Evolutionary conservation across 208 protist genomes (phyloP), one percentile per base, ranked within the genome.

Genomic region (Strigomonas culicis): DNA sequence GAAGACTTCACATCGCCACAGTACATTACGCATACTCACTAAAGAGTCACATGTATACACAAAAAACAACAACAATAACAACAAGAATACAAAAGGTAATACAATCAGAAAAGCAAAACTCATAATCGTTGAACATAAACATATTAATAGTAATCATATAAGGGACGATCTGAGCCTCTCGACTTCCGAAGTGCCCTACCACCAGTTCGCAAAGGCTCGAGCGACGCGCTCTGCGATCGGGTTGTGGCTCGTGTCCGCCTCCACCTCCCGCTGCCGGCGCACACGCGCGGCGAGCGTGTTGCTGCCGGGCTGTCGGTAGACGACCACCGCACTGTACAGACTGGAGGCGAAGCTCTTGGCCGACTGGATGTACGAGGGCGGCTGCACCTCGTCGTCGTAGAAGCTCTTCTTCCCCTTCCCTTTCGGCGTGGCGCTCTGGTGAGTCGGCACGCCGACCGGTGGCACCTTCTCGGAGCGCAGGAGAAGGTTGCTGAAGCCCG

Each of bases 181-280:
- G 25, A 53, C 2, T 44, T 67, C 13, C 32, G 17, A 17, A 11
- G 17, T 1, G 21, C 50, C 22, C 71, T 77, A 94, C 80, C 84
- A 94, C 84, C 84, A 91, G 7, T 79, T 79, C 15, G 82, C 71
- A 30, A 94, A 74, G 10, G 71, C 70, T 28, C 82, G 79, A n/a
- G 73, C 74, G 4, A 90, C 44, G 3, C 78, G 70, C 22, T 81
- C 75, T 0, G 82, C 75, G 15, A 62, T 68, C 4, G 27, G 30
- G 7, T 58, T 25, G 61, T 55, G 73, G 2, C 70, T 58, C 0
- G 60, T 47, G 34, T 74, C 56, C 21, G 68, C 66, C 61, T 81
- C 47, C 34, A 69, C 58, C 8, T 74, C 72, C 13, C 69, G 79
- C 69, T 90, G 79, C 34, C 78, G 76, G 34, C 82, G 70, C 43